Evolutionary conservation across 768 basidiomycete species (phyloP).

Genomic region (Leccinum barrowsii): DNA sequence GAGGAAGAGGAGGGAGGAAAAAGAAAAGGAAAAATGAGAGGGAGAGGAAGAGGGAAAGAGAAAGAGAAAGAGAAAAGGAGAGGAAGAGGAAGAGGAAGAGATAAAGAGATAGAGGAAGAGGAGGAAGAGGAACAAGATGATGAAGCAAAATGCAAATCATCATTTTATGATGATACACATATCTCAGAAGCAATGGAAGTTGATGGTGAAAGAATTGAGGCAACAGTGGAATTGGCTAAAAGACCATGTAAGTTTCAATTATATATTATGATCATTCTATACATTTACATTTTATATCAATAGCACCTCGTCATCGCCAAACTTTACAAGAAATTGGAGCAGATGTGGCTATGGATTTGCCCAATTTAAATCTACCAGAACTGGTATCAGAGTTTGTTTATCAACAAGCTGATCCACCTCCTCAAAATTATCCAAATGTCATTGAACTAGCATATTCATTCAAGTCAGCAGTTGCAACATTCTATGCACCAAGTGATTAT

Average conservation of each 20-base stretch:
- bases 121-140: background rate
- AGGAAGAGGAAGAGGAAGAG: too few relatives aligned
- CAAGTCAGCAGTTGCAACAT: too few relatives aligned
- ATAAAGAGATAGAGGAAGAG: too few relatives aligned
- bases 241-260: background rate
- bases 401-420: background rate
- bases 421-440: background rate
- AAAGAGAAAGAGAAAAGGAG: too few relatives aligned
- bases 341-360: background rate
- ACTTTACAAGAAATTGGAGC: background rate
- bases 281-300: background rate
- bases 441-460: background rate
- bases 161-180: background rate
- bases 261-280: background rate
- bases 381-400: background rate
- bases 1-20: too few relatives aligned
- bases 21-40: too few relatives aligned
- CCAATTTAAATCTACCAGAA: background rate
- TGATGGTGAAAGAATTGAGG: background rate
- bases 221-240: background rate
- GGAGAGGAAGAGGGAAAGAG: too few relatives aligned
- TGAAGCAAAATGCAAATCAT: background rate
- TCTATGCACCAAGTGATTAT: too few relatives aligned
- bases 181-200: background rate
- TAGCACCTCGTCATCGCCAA: background rate